These are phyloP conservation scores for Trichoderma sp. DNA, from an alignment of 2,329 filamentous ascomycete genomes.

Conservation along the genomic window DNA sequence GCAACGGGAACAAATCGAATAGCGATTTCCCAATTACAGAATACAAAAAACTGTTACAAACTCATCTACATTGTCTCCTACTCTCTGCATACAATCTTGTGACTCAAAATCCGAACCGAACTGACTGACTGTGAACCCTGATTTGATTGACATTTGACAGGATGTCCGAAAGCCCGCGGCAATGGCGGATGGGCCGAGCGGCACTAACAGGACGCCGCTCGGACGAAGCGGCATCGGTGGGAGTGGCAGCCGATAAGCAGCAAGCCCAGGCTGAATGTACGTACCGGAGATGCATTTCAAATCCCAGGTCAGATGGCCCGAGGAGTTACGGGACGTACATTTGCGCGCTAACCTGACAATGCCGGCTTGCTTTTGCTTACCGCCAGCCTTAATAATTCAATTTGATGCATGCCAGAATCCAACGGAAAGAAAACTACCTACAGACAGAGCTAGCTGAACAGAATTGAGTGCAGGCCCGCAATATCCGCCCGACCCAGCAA, in stretches of 20 bases:
- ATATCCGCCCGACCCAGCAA: neutral
- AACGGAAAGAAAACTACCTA: neutral
- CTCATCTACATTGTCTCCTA: neutral
- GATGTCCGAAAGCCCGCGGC: neutral
- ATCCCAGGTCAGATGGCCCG: neutral
- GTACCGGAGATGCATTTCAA: constrained; percentile 17
- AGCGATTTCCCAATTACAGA: constrained; percentile 8
- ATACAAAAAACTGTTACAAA: constrained; percentile 8
- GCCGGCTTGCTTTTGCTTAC: neutral
- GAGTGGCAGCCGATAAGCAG: constrained; percentile 12
- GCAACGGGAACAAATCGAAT: constrained; percentile 9
- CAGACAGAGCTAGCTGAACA: neutral
- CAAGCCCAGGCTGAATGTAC: neutral
- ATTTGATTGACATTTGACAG: neutral
- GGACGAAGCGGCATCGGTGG: constrained; percentile 14
- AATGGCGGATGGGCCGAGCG: constrained; percentile 18
- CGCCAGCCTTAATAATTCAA: constrained; percentile 3
- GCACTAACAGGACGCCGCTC: neutral
- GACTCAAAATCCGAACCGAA: neutral
- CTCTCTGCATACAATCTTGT: neutral
- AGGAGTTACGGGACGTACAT: neutral
- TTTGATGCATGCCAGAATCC: neutral
- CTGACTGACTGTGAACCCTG: neutral
- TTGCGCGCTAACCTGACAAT: neutral
- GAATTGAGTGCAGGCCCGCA: neutral